A percentile compares a stretch with the other conserved stretches of the same genome.
Evolutionary conservation across 23 red algal genomes (phyloP).

Genomic region (Gracilaria domingensis): DNA sequence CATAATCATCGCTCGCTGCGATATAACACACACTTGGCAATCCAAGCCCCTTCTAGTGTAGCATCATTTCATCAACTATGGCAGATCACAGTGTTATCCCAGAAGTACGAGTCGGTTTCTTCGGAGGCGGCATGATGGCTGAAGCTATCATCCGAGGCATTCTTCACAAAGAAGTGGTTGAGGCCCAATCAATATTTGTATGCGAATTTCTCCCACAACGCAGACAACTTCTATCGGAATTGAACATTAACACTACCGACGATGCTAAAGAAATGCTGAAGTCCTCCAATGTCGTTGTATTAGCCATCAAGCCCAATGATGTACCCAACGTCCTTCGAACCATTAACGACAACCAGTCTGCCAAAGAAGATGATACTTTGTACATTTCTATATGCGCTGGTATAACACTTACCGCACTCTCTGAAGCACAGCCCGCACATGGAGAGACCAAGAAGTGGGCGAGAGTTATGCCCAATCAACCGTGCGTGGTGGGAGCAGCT

Average conservation of each 20-base stretch:
- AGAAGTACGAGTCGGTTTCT: constrained; percentile 73
- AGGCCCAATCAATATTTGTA: constrained; percentile 62
- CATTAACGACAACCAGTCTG: background rate
- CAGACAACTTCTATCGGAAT: constrained; percentile 19
- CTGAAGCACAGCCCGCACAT: background rate
- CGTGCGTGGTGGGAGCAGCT: constrained; percentile 82
- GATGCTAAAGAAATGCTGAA: constrained; percentile 29
- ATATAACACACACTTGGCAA: too few species aligned
- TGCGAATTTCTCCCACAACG: constrained; percentile 60
- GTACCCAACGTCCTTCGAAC: constrained; percentile 49
- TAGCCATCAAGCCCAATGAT: constrained; percentile 85
- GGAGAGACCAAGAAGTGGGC: constrained; percentile 11
- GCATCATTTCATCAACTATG: background rate
- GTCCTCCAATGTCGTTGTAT: constrained; percentile 47
- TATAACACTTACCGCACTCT: constrained; percentile 68
- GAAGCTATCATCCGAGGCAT: constrained; percentile 91
- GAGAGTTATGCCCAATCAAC: constrained; percentile 95
- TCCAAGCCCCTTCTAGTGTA: too few species aligned
- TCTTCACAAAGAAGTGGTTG: constrained; percentile 66
- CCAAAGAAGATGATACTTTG: constrained; percentile 24
- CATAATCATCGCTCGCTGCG: too few species aligned
- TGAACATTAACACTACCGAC: constrained; percentile 50
- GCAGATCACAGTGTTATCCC: background rate
- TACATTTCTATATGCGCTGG: constrained; percentile 94
- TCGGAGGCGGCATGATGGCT: constrained; percentile 97